phyloP scores from a whole-genome alignment of 1,139 yeast genomes.

The Schizosaccharomyces versatilis region DNA sequence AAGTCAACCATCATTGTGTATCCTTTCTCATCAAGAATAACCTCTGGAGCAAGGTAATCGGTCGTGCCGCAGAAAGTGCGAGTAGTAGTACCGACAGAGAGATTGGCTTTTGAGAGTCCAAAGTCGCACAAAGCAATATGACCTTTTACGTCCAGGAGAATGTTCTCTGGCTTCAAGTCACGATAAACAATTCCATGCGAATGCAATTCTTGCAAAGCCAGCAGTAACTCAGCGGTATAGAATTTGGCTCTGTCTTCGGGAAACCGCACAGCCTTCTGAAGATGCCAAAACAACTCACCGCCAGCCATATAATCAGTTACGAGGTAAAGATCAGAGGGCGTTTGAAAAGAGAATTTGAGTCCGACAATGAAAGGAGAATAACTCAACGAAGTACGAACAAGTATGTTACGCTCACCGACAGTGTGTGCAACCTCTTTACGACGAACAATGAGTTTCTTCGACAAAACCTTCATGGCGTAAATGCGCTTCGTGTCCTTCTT shows the following conservation, averaged over 20 bases:
- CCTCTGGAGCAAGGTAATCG: conserved; percentile 88
- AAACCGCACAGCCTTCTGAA: conserved; percentile 87
- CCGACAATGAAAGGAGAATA: conserved; percentile 86
- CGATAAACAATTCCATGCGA: conserved; percentile 76
- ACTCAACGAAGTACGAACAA: conserved; percentile 66
- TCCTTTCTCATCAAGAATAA: conserved; percentile 77
- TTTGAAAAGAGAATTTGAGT: conserved; percentile 82
- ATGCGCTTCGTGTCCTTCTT: conserved; percentile 72
- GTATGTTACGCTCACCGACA: conserved; percentile 81
- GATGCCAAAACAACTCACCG: conserved; percentile 92
- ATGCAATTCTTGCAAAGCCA: conserved; percentile 82
- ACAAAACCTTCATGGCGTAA: conserved; percentile 90
- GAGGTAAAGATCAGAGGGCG: conserved; percentile 70
- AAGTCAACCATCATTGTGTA: conserved; percentile 90
- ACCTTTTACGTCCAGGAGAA: conserved; percentile 82
- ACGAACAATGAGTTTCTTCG: conserved; percentile 82
- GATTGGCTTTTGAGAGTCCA: conserved; percentile 82
- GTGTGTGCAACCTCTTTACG: conserved; percentile 96
- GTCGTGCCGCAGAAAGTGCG: conserved; percentile 96
- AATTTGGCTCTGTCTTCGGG: conserved; percentile 83
- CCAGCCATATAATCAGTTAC: conserved; percentile 97
- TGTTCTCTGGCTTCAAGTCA: conserved; percentile 90
- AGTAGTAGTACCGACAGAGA: conserved; percentile 72
- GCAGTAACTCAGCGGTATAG: conserved; percentile 80
- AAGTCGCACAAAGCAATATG: conserved; percentile 92